Base-by-base conservation (phyloP, 108 stramenopile genomes). In the Craspedostauros australis region DNA sequence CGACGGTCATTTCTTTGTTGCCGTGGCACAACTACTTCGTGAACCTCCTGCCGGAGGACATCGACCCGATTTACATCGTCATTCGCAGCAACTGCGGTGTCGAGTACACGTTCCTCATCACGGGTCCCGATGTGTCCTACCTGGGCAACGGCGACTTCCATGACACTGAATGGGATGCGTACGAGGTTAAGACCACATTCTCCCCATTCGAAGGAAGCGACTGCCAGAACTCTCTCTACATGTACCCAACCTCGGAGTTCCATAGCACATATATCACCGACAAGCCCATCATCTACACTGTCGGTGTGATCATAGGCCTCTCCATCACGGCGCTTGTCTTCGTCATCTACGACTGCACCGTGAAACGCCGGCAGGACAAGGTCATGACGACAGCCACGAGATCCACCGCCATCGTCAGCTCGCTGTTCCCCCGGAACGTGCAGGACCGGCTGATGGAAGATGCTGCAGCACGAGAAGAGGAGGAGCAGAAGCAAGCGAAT, bases 381-480 rank as follows among this genome's bases (percentile, higher is more conserved):
- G 42, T 69, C 23, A 22, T 57, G 4, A 26, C 23, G 22, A 28
- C 61, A 1, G 61, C 61, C 31, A 23, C 38, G 30, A 53, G 61
- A 50, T 57, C 61, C 1, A 32, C 22, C 2, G 47, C 47, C 4
- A 62, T 69, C 40, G 61, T 69, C 22, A 19, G 32, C 15, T 47
- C 43, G 23, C 33, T 69, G 1, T 69, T 69, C 50, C 68, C 68
- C 1, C 56, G 49, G 29, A 42, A 36, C n/a, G 55, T 69, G 8
- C 39, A 41, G 25, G 20, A 40, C 12, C 20, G 28, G 32, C 29
- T 49, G 24, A 2, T 49, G 48, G 48, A n/a, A 29, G 48, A 49
- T 11, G 28, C 28, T 16, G 48, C 24, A 32, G 48, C 24, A 26
- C 34, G 34, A 12, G 34, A 36, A 36, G 34, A 9, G 34, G 12